Evolutionary conservation across 2,329 filamentous ascomycete species (phyloP).

Genomic region (Trichoderma polysporum): DNA sequence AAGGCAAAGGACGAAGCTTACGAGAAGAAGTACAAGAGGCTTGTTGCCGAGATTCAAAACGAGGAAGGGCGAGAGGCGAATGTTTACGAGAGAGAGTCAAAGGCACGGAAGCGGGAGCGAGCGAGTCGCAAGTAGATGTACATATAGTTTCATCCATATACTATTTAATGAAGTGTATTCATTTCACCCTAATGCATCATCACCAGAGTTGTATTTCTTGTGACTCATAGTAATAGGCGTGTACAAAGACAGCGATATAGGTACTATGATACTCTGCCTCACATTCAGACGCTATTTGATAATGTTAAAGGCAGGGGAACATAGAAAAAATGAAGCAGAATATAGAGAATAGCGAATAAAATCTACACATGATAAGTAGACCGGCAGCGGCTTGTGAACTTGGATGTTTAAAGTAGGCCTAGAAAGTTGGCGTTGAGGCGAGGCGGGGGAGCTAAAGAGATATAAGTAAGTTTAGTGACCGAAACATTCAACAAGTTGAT

Average conservation of each 20-base stretch:
- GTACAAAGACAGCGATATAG: too few relatives aligned
- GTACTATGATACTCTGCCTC: neutral
- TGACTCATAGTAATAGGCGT: neutral
- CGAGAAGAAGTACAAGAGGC: conserved; percentile 90
- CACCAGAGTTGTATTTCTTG: neutral
- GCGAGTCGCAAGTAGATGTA: conserved; percentile 38
- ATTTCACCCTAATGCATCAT: neutral
- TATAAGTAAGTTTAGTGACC: neutral
- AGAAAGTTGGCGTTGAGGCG: too few relatives aligned
- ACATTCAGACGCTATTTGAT: neutral
- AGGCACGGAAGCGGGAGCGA: conserved; percentile 72
- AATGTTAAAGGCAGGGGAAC: neutral
- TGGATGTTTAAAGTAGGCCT: neutral
- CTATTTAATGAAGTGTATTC: conserved; percentile 12
- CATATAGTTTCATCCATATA: neutral
- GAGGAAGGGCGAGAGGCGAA: conserved; percentile 87
- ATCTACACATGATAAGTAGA: too few relatives aligned
- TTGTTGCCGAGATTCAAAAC: conserved; percentile 93
- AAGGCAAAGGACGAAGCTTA: conserved; percentile 91
- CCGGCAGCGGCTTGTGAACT: neutral
- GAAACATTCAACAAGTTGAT: neutral
- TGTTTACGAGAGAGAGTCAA: conserved; percentile 84
- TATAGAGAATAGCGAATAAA: too few relatives aligned
- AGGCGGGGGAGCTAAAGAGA: neutral
- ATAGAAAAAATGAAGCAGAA: neutral